Evolutionary conservation across 495 filamentous ascomycete species (phyloP).

Genomic region (Xylaria cubensis): DNA sequence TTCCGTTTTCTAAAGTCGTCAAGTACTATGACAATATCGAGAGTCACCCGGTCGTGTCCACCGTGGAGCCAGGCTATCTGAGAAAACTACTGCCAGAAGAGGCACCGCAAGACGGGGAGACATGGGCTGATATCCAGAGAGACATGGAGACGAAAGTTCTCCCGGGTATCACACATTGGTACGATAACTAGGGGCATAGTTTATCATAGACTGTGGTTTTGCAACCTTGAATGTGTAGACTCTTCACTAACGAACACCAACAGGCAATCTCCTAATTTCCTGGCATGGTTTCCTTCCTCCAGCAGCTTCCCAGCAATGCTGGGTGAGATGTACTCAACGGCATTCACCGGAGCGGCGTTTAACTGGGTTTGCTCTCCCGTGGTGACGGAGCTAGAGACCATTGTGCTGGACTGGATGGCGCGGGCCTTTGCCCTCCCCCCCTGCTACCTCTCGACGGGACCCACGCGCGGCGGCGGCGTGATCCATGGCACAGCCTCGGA

Average conservation of each 20-base stretch:
- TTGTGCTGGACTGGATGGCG: conserved; percentile 92
- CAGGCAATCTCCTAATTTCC: conserved; percentile 86
- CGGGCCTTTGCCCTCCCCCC: conserved; percentile 73
- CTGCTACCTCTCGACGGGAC: conserved; percentile 77
- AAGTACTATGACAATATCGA: conserved; percentile 81
- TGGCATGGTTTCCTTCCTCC: conserved; percentile 91
- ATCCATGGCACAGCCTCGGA: conserved; percentile 95
- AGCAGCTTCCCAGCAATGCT: conserved; percentile 87
- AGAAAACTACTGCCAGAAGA: conserved; percentile 75
- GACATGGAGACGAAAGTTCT: conserved; percentile 91
- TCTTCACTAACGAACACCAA: conserved; percentile 7
- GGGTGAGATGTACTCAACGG: conserved; percentile 89
- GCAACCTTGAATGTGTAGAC: not conserved
- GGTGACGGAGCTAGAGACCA: conserved; percentile 94
- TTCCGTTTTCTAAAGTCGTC: conserved; percentile 62
- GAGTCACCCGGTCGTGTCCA: conserved; percentile 74
- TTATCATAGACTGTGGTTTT: not conserved
- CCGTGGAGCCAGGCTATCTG: conserved; percentile 86
- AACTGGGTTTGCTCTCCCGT: conserved; percentile 97
- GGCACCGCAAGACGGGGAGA: conserved; percentile 75
- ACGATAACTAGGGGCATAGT: conserved; percentile 10
- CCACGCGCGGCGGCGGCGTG: conserved; percentile 82
- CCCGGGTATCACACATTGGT: conserved; percentile 94
- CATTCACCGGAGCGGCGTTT: conserved; percentile 90
- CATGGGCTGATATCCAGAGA: conserved; percentile 79